Evolutionary conservation across 257 asterid genomes (phyloP).

Genomic region (Primulina eburnea): DNA sequence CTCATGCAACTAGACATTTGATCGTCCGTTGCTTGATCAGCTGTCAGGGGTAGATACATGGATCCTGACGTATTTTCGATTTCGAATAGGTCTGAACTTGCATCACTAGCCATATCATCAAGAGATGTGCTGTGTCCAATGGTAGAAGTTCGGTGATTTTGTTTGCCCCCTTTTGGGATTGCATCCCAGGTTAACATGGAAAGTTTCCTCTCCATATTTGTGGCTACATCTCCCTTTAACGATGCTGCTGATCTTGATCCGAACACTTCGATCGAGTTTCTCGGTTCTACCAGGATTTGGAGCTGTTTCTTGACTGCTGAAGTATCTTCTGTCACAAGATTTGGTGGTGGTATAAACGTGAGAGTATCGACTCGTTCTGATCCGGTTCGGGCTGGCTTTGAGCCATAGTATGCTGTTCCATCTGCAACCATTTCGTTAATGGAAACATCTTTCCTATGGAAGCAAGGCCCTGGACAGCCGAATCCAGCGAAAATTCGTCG

Average conservation of each 20-base stretch:
- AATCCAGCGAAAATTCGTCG: slow-evolving; percentile 41
- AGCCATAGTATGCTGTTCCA: slow-evolving; percentile 1
- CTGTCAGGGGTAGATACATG: slow-evolving; percentile 18
- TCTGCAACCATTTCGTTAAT: slow-evolving; percentile 19
- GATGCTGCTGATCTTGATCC: slow-evolving; percentile 36
- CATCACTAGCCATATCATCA: slow-evolving; percentile 74
- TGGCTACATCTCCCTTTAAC: slow-evolving; percentile 39
- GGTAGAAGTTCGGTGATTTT: slow-evolving; percentile 30
- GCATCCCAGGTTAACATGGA: slow-evolving; percentile 95
- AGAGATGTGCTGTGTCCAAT: slow-evolving; percentile 31
- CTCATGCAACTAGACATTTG: slow-evolving; percentile 46
- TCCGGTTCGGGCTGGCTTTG: slow-evolving; percentile 30
- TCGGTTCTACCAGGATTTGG: slow-evolving; percentile 26
- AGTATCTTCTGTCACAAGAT: slow-evolving; percentile 6
- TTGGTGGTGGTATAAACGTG: slow-evolving; percentile 8
- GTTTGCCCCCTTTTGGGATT: slow-evolving; percentile 39
- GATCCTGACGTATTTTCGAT: slow-evolving; percentile 61
- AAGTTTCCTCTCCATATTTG: slow-evolving; percentile 62
- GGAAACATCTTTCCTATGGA: slow-evolving; percentile 42
- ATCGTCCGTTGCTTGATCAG: slow-evolving; percentile 21
- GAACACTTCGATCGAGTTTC: slow-evolving; percentile 66
- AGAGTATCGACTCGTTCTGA: slow-evolving; percentile 19
- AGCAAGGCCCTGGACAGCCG: slow-evolving; percentile 57
- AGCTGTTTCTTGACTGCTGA: slow-evolving; percentile 9
- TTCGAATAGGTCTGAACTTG: slow-evolving; percentile 84